Evolutionary conservation across 345 rosid genomes (phyloP).

Genomic region (Dipteronia dyeriana): DNA sequence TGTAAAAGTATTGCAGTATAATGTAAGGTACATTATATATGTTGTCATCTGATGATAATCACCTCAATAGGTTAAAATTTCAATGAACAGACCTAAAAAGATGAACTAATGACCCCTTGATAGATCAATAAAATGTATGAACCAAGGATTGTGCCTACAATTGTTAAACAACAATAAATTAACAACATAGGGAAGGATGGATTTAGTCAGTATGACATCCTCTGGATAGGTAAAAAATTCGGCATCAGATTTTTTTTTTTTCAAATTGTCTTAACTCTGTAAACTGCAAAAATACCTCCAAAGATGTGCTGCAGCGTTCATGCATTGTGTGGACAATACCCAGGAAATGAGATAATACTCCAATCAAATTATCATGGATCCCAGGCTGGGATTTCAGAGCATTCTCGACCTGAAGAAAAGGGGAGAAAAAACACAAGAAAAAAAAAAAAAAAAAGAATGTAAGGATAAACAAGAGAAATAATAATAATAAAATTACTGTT

Average conservation of each 20-base stretch:
- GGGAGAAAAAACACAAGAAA: background rate
- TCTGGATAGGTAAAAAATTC: background rate
- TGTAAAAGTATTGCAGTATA: background rate
- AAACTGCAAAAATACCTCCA: constrained; percentile 58
- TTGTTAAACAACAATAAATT: background rate
- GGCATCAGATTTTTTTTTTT: background rate
- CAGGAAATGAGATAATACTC: constrained; percentile 67
- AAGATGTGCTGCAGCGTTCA: constrained; percentile 69
- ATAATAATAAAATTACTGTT: background rate
- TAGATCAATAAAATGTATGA: too few species aligned
- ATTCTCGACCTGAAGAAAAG: constrained; percentile 63
- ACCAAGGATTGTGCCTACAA: background rate
- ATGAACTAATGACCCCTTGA: too few species aligned
- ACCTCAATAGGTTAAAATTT: background rate
- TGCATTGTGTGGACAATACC: constrained; percentile 82
- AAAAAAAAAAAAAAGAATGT: background rate
- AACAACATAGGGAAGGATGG: background rate
- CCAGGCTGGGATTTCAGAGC: constrained; percentile 70
- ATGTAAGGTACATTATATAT: background rate
- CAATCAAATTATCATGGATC: constrained; percentile 53
- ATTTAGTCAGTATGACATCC: background rate
- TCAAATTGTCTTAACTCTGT: constrained; percentile 4
- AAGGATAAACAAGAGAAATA: background rate
- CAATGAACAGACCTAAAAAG: too few species aligned
- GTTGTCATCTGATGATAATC: background rate